Evolutionary conservation across 148 eudicot genomes (phyloP).

Genomic region (Oxyria digyna): DNA sequence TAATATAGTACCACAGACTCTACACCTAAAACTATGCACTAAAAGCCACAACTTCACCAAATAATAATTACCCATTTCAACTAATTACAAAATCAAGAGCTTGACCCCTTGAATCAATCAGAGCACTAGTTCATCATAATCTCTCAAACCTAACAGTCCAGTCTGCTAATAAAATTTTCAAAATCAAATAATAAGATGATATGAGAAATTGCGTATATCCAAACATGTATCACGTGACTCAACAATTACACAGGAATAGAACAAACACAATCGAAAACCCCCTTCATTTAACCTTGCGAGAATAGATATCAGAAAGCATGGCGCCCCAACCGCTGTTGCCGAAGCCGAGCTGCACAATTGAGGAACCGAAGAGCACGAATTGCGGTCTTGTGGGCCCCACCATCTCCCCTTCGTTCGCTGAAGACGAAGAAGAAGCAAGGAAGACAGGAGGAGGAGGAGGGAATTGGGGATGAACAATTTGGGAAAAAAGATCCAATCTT

Average conservation of each 20-base stretch:
- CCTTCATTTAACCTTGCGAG: slow-evolving; percentile 58
- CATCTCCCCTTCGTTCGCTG: slow-evolving; percentile 24
- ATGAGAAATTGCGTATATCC: not conserved
- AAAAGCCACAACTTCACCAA: not conserved
- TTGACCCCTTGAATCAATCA: not conserved
- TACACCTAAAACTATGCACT: not conserved
- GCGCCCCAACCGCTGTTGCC: slow-evolving; percentile 95
- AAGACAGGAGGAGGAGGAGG: not conserved
- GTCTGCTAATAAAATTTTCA: not conserved
- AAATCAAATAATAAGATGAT: not conserved
- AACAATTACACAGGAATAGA: not conserved
- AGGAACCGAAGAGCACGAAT: slow-evolving; percentile 84
- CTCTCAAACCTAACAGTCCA: not conserved
- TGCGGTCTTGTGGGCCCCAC: slow-evolving; percentile 71
- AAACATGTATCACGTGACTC: not conserved
- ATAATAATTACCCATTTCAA: not conserved
- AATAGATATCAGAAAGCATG: slow-evolving; percentile 69
- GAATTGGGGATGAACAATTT: not conserved
- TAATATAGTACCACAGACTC: not conserved
- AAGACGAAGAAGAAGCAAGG: not conserved
- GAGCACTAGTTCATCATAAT: not conserved
- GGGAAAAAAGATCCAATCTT: not conserved
- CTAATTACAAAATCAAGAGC: not conserved
- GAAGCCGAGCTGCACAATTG: slow-evolving; percentile 85
- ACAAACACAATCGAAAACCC: not conserved